These are phyloP conservation scores for Apocynum venetum DNA, from an alignment of 257 asterid species.

Conservation along the genomic window DNA sequence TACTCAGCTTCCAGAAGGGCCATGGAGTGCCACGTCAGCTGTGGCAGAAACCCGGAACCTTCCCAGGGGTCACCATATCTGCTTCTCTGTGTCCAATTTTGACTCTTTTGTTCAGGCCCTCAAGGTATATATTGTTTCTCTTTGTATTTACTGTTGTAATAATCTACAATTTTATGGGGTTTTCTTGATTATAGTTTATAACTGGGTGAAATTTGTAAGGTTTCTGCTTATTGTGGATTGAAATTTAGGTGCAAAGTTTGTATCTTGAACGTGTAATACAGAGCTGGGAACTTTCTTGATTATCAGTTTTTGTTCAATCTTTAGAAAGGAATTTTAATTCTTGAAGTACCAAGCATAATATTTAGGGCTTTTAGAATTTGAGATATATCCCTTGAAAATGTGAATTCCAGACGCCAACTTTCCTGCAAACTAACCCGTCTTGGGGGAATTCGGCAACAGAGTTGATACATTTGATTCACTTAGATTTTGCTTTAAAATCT, in stretches of 20 bases:
- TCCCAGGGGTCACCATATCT: slow-evolving; percentile 57
- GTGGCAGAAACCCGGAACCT: slow-evolving; percentile 47
- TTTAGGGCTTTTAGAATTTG: background rate
- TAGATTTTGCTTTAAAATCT: background rate
- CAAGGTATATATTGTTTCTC: background rate
- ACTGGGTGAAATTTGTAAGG: background rate
- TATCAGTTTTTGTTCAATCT: background rate
- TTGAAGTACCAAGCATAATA: background rate
- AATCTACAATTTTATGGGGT: background rate
- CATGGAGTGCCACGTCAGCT: slow-evolving; percentile 45
- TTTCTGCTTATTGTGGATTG: background rate
- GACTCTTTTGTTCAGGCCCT: slow-evolving; percentile 14
- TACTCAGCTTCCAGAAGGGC: slow-evolving; percentile 64
- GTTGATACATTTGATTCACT: background rate
- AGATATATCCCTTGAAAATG: background rate
- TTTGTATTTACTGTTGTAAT: background rate
- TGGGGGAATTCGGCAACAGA: background rate
- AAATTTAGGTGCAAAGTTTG: background rate
- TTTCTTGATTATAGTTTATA: background rate
- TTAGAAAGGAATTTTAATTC: background rate
- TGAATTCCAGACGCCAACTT: background rate
- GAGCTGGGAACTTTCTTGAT: background rate
- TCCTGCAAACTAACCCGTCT: background rate
- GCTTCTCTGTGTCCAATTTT: slow-evolving; percentile 14
- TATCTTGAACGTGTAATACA: background rate